Percentiles rank a stretch among this genome's conserved stretches.
Conservation (phyloP, 768 basidiomycete species). For the Tephrocybe rancida region DNA sequence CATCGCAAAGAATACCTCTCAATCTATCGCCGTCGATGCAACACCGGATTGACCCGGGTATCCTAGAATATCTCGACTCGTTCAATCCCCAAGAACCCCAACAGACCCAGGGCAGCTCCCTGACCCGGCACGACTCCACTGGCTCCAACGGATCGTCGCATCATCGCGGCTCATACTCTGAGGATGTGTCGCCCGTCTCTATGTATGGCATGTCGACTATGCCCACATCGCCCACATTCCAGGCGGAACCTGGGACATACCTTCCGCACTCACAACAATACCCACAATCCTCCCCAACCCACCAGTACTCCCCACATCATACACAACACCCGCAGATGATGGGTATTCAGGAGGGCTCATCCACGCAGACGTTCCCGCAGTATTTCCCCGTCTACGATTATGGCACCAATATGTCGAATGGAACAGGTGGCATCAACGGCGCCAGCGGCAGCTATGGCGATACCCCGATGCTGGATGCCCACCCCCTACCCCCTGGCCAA, state of each 20-base stretch:
- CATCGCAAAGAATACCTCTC: conserved; percentile 71
- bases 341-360: conserved; percentile 13
- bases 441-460: conserved; percentile 18
- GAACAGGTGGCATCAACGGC: conserved; percentile 16
- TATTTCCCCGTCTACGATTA: conserved; percentile 83
- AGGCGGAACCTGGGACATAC: conserved; percentile 35
- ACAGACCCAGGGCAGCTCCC: conserved; percentile 10
- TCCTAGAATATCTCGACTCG: conserved; percentile 69
- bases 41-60: conserved; percentile 58
- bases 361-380: conserved; percentile 49
- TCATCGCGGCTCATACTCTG: conserved; percentile 12
- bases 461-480: conserved; percentile 41
- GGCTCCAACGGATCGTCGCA: conserved; percentile 12
- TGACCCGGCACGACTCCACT: conserved; percentile 12
- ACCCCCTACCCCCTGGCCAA: conserved; percentile 36
- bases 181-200: conserved; percentile 44
- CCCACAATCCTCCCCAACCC: conserved; percentile 14
- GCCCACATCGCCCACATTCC: conserved; percentile 32
- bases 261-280: conserved; percentile 31
- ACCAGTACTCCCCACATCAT: conserved; percentile 12
- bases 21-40: conserved; percentile 64
- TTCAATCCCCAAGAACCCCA: conserved; percentile 42
- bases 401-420: conserved; percentile 36
- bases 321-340: conserved; percentile 22
- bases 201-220: conserved; percentile 49